Evolutionary conservation across 192 early-diverging fungal genomes (phyloP).

Genomic region (Allomyces arbusculus): DNA sequence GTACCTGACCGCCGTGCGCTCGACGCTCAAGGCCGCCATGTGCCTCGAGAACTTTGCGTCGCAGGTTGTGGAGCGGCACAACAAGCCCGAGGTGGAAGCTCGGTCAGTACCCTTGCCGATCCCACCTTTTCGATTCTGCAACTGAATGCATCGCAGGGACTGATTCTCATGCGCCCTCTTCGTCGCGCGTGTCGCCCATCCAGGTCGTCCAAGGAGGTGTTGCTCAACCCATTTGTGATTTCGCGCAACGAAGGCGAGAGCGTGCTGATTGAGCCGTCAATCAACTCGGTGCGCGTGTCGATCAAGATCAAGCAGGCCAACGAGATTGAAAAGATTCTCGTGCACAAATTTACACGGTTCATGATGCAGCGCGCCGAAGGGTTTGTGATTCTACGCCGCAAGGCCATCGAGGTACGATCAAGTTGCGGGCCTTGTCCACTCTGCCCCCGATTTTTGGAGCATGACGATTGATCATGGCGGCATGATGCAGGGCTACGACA

Average conservation of each 20-base stretch:
- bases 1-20: slow-evolving; percentile 82
- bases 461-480: neutral
- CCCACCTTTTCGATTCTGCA: no score
- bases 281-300: slow-evolving; percentile 83
- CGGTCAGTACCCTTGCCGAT: slow-evolving; percentile 15
- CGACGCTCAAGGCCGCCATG: slow-evolving; percentile 79
- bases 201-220: slow-evolving; percentile 56
- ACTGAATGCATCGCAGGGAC: neutral
- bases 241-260: slow-evolving; percentile 80
- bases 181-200: neutral
- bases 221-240: slow-evolving; percentile 69
- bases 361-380: slow-evolving; percentile 90
- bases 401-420: slow-evolving; percentile 53
- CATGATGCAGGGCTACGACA: slow-evolving; percentile 68
- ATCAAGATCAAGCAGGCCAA: slow-evolving; percentile 97
- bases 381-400: slow-evolving; percentile 81
- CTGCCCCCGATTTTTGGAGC: neutral
- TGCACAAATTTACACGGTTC: slow-evolving; percentile 95
- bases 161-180: neutral
- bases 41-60: slow-evolving; percentile 97
- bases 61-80: slow-evolving; percentile 91
- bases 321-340: slow-evolving; percentile 83
- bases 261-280: slow-evolving; percentile 75
- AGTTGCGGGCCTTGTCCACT: neutral
- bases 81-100: slow-evolving; percentile 93